phyloP scores from a whole-genome alignment of 2,329 filamentous ascomycete genomes.

The Aureobasidium sp. region DNA sequence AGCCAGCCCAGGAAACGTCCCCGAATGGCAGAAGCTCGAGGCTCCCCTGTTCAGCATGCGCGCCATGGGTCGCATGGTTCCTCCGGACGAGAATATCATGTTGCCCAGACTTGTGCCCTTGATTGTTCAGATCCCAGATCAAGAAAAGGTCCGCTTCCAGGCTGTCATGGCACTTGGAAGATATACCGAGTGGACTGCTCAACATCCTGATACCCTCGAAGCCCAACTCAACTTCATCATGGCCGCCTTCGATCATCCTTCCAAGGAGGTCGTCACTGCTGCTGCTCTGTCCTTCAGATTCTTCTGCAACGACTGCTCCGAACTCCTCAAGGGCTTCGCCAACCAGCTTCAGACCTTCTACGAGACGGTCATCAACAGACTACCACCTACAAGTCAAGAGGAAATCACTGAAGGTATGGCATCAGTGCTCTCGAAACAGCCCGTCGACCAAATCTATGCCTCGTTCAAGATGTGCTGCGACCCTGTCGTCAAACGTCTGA shows the following conservation, averaged over 20 bases:
- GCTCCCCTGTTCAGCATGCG: constrained; percentile 91
- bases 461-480: constrained; percentile 90
- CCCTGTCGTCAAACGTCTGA: constrained; percentile 75
- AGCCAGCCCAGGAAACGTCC: constrained; percentile 65
- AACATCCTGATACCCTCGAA: constrained; percentile 86
- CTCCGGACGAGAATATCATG: constrained; percentile 76
- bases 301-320: constrained; percentile 90
- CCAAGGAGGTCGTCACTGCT: constrained; percentile 82
- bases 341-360: constrained; percentile 87
- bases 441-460: constrained; percentile 68
- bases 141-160: constrained; percentile 97
- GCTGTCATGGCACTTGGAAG: constrained; percentile 95
- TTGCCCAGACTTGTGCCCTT: constrained; percentile 87
- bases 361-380: constrained; percentile 74
- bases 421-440: constrained; percentile 80
- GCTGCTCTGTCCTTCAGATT: constrained; percentile 93
- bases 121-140: constrained; percentile 85
- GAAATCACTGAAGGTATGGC: constrained; percentile 95
- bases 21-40: constrained; percentile 93
- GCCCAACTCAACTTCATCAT: constrained; percentile 94
- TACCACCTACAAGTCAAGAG: constrained; percentile 82
- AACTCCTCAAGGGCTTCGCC: constrained; percentile 75
- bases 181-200: constrained; percentile 96
- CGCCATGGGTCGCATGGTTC: constrained; percentile 94
- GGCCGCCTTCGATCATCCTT: constrained; percentile 79